Conservation (phyloP, 2,329 filamentous ascomycete species). For the Elsinoe australis region DNA sequence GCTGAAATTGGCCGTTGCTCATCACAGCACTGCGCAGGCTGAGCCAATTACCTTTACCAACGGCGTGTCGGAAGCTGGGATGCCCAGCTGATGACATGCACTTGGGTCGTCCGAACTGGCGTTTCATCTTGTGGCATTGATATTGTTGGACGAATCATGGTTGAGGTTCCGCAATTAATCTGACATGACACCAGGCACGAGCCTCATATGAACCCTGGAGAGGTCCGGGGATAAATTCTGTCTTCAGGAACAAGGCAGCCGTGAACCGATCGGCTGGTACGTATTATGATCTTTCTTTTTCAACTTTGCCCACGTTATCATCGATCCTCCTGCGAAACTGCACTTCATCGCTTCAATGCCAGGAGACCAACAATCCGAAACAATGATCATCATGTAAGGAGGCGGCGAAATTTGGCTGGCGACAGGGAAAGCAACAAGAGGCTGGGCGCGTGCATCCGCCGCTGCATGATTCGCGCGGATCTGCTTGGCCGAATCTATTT, state of each 20-base stretch:
- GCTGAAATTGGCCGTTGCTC: neutral
- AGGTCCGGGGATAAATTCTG: neutral
- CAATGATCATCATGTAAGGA: no score
- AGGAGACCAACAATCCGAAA: no score
- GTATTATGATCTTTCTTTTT: neutral
- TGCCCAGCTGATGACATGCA: neutral
- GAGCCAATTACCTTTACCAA: no score
- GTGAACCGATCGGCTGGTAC: no score
- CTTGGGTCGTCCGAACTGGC: neutral
- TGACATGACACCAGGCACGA: neutral
- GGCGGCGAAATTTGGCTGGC: neutral
- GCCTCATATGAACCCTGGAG: neutral
- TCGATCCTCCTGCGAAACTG: no score
- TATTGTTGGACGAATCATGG: constrained; percentile 8
- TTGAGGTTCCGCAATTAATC: constrained; percentile 1
- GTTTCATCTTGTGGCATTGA: constrained; percentile 12
- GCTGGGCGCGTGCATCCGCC: constrained; percentile 6
- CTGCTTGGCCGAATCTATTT: neutral
- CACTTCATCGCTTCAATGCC: no score
- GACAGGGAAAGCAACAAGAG: neutral
- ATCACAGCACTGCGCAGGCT: neutral
- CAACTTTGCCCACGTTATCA: neutral
- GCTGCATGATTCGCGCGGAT: constrained; percentile 7
- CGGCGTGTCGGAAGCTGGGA: no score
- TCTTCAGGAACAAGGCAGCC: neutral